These are phyloP conservation scores for Botryotinia convoluta DNA, from an alignment of 2,329 filamentous ascomycete genomes.

Conservation along the genomic window DNA sequence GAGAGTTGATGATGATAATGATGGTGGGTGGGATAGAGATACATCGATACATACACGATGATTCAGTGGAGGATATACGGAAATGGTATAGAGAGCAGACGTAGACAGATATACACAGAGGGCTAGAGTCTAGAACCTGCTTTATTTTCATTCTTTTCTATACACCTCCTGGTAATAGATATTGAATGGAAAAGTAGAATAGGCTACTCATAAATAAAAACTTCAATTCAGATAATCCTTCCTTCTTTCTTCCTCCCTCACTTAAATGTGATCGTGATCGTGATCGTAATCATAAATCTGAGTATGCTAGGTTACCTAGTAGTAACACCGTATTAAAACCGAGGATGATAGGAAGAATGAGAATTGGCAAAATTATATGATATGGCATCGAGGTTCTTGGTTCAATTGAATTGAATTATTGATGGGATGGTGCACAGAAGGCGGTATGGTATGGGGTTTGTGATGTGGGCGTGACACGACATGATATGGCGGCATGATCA, in stretches of 20 bases:
- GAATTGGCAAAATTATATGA: no score
- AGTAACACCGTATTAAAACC: no score
- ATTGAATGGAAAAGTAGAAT: background rate
- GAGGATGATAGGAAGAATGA: no score
- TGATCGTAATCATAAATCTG: no score
- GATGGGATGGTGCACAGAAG: no score
- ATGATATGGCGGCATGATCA: no score
- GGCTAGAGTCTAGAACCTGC: background rate
- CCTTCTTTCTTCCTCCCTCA: fast-evolving
- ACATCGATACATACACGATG: background rate
- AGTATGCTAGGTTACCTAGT: no score
- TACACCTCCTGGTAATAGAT: background rate
- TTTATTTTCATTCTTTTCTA: background rate
- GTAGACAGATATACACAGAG: background rate
- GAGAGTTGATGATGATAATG: background rate
- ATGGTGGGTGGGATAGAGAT: background rate
- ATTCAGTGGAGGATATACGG: background rate
- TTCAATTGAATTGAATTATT: no score
- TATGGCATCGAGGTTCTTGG: no score
- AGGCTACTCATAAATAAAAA: background rate
- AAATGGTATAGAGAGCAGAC: background rate
- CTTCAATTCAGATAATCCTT: background rate
- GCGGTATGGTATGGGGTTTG: no score
- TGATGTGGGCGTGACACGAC: no score
- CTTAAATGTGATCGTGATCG: no score